A percentile compares a stretch with the other conserved stretches of the same genome.
Conservation (phyloP, 2,329 filamentous ascomycete genomes). For the Sporothrix variecibatus region DNA sequence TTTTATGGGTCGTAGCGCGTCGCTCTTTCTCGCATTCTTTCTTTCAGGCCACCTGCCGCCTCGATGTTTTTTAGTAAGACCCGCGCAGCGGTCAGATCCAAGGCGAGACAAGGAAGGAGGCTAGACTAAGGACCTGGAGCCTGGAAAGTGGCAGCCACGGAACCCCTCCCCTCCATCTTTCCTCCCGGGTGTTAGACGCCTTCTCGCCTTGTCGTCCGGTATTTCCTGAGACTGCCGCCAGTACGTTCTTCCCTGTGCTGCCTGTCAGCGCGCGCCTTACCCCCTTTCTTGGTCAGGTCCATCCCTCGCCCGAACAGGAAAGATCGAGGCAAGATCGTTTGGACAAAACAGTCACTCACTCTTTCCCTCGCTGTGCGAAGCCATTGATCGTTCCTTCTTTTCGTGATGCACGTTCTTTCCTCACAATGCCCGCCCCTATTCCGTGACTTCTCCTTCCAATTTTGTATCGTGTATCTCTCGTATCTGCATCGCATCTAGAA, state of each 20-base stretch:
- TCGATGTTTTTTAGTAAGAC: conserved; percentile 8
- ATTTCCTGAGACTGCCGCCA: conserved; percentile 12
- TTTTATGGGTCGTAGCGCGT: conserved; percentile 8
- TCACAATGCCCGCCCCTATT: background rate
- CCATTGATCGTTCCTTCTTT: conserved; percentile 13
- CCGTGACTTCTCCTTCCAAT: background rate
- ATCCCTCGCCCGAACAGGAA: conserved; percentile 1
- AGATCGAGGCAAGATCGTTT: conserved; percentile 6
- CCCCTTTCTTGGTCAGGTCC: background rate
- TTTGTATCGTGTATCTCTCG: background rate
- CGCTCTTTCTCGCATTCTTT: conserved; percentile 14
- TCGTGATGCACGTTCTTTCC: background rate
- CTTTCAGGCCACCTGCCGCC: conserved; percentile 10
- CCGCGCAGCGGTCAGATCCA: background rate
- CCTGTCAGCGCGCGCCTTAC: conserved; percentile 14
- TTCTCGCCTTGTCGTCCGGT: conserved; percentile 15
- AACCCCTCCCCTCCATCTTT: conserved; percentile 5
- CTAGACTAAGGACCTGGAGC: background rate
- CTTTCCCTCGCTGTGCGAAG: background rate
- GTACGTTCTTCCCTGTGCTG: conserved; percentile 5
- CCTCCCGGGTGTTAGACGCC: background rate
- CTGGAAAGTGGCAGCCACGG: background rate
- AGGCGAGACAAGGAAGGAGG: conserved; percentile 9
- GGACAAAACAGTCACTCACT: background rate
- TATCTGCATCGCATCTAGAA: background rate